Evolutionary conservation across 2,329 filamentous ascomycete species (phyloP), one percentile per base, ranked within the genome.

Genomic region (Berkeleyomyces basicola): DNA sequence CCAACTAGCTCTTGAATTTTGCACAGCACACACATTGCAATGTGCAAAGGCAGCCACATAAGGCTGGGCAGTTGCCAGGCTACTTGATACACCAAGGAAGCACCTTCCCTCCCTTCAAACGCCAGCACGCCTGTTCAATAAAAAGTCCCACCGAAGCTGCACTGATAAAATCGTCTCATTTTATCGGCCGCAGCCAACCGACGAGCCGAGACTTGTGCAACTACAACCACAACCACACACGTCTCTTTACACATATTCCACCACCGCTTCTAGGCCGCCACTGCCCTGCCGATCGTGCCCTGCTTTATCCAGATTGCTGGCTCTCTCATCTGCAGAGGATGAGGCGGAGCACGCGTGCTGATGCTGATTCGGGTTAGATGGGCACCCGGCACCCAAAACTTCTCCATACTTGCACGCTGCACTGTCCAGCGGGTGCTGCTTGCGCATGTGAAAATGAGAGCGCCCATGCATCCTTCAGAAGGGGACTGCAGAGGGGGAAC

Each of bases 271-370:
- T 37, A 55, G 33, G 51, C 16, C 9, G 37, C 36, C 51, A 14
- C 37, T 55, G 51, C 51, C 51, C 51, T 55, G 51, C 51, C 51
- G 51, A 55, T 55, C 33, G 36, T 55, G 51, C 37, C 37, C 51
- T 55, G 36, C 51, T 55, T 14, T 11, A 55, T 55, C 51, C 51
- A 55, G 51, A 55, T 55, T 55, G 51, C 51, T 55, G 51, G 51
- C 51, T 55, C 33, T 23, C 36, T 39, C 31, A 39, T 55, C 11
- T 14, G 51, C 51, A 3, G 11, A 39, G 33, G n/a, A 55, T 55
- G 51, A 55, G 51, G 51, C 51, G 51, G 51, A 55, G 51, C 51
- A 55, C 10, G 1, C 14, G 51, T 36, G 36, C 37, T 14, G 4
- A 39, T 39, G 51, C 51, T 16, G 51, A 3, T 55, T 55, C 51